phyloP scores from a whole-genome alignment of 768 basidiomycete genomes.

The Boletus vermiculosoides region DNA sequence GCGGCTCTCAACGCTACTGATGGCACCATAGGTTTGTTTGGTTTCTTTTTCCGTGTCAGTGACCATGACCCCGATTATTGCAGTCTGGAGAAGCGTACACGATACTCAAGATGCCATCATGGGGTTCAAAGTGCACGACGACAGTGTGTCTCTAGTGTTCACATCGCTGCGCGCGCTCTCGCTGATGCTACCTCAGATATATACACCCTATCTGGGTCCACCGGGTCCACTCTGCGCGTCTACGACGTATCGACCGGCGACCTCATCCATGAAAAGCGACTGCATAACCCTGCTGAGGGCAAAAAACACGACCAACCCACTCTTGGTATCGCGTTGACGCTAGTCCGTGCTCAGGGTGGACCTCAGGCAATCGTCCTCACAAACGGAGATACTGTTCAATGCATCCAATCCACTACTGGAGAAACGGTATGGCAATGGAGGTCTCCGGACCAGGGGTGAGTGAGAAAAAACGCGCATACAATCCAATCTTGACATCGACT shows the following conservation, averaged over 20 bases:
- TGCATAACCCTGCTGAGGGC: slow-evolving; percentile 49
- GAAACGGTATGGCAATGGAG: slow-evolving; percentile 68
- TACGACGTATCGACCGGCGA: slow-evolving; percentile 66
- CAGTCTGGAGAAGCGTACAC: slow-evolving; percentile 81
- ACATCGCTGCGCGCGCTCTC: neutral
- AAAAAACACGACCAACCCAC: slow-evolving; percentile 50
- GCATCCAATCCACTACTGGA: slow-evolving; percentile 51
- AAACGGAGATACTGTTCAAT: slow-evolving; percentile 58
- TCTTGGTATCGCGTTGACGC: slow-evolving; percentile 52
- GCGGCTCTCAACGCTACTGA: slow-evolving; percentile 66
- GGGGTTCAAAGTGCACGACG: slow-evolving; percentile 55
- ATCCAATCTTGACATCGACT: slow-evolving; percentile 1
- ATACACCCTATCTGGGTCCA: slow-evolving; percentile 72
- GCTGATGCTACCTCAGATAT: slow-evolving; percentile 46
- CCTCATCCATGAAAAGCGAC: slow-evolving; percentile 60
- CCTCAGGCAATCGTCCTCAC: slow-evolving; percentile 46
- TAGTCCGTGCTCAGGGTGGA: slow-evolving; percentile 32
- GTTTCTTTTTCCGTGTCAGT: slow-evolving; percentile 4
- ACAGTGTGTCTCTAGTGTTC: slow-evolving; percentile 44
- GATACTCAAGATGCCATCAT: slow-evolving; percentile 67
- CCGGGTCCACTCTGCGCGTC: slow-evolving; percentile 64
- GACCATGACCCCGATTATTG: slow-evolving; percentile 1
- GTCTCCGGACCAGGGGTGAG: slow-evolving; percentile 66
- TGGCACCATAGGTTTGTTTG: slow-evolving; percentile 63
- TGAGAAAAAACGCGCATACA: neutral